Conservation (phyloP, 768 basidiomycete genomes). For the Phylloporus scabripes region DNA sequence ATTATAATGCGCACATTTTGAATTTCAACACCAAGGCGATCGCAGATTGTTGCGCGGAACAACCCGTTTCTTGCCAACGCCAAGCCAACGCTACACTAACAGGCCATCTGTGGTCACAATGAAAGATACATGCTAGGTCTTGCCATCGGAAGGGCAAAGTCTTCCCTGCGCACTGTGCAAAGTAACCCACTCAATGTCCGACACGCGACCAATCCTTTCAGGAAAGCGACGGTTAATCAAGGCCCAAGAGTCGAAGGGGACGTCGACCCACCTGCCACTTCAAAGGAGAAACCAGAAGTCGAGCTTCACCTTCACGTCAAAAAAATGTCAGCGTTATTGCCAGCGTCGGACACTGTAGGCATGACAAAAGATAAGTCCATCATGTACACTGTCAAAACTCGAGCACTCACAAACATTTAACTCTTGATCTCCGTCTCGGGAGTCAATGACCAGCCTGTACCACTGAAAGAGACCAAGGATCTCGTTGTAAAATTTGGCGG, state of each 20-base stretch:
- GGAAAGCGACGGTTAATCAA: not conserved
- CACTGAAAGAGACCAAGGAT: slow-evolving; percentile 59
- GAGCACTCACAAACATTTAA: slow-evolving; percentile 39
- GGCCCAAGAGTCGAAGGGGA: not conserved
- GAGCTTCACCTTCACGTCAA: no score
- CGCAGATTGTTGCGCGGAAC: no score
- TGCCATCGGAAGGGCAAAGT: slow-evolving; percentile 54
- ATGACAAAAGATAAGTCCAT: not conserved
- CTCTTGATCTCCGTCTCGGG: slow-evolving; percentile 31
- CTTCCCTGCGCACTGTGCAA: slow-evolving; percentile 52
- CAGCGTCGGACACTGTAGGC: no score
- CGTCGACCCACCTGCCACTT: slow-evolving; percentile 39
- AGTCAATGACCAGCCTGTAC: slow-evolving; percentile 47
- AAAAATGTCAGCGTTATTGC: no score
- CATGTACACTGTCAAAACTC: not conserved
- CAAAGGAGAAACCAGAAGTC: no score
- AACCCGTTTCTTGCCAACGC: no score
- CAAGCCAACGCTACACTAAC: no score
- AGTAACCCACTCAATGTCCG: slow-evolving; percentile 35
- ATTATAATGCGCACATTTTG: no score
- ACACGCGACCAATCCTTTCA: slow-evolving; percentile 22
- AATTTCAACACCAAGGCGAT: no score
- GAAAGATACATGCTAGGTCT: not conserved
- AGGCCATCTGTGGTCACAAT: no score
- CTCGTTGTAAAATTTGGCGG: slow-evolving; percentile 45